phyloP scores from a whole-genome alignment of 495 filamentous ascomycete species.

The Penicillium longicatenatum region DNA sequence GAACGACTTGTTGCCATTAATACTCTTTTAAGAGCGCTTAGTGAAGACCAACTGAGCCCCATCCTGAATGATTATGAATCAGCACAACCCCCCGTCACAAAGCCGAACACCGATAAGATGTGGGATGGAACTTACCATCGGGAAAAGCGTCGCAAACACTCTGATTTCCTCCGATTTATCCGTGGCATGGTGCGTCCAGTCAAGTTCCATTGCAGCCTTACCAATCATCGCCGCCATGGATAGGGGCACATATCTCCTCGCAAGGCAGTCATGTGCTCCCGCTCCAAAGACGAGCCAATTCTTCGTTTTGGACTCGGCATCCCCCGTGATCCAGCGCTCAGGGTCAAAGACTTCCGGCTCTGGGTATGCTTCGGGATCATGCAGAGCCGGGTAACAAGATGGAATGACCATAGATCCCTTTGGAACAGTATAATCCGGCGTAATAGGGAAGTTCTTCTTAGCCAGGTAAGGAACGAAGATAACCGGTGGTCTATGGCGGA shows the following conservation, averaged over 20 bases:
- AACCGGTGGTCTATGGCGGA: slow-evolving; percentile 90
- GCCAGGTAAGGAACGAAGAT: slow-evolving; percentile 93
- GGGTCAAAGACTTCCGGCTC: slow-evolving; percentile 80
- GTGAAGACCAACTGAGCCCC: slow-evolving; percentile 68
- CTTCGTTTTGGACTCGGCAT: slow-evolving; percentile 87
- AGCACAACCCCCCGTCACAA: not conserved
- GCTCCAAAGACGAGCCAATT: slow-evolving; percentile 96
- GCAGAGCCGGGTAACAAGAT: slow-evolving; percentile 80
- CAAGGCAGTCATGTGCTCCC: slow-evolving; percentile 90
- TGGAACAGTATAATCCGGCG: slow-evolving; percentile 77
- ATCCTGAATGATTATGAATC: slow-evolving; percentile 26
- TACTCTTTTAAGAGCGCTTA: slow-evolving; percentile 26
- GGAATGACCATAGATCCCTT: slow-evolving; percentile 93
- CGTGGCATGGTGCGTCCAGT: slow-evolving; percentile 86
- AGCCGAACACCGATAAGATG: not conserved
- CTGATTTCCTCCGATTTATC: slow-evolving; percentile 81
- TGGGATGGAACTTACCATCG: slow-evolving; percentile 65
- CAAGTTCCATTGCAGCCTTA: slow-evolving; percentile 76
- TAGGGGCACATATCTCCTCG: slow-evolving; percentile 80
- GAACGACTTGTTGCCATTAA: too few relatives aligned
- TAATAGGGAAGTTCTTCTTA: slow-evolving; percentile 88
- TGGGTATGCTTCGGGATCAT: slow-evolving; percentile 85
- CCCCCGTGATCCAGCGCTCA: slow-evolving; percentile 85
- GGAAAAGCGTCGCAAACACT: slow-evolving; percentile 95
- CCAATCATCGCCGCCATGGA: slow-evolving; percentile 87